phyloP scores from a whole-genome alignment of 345 rosid genomes.

The Syzygium aromaticum region DNA sequence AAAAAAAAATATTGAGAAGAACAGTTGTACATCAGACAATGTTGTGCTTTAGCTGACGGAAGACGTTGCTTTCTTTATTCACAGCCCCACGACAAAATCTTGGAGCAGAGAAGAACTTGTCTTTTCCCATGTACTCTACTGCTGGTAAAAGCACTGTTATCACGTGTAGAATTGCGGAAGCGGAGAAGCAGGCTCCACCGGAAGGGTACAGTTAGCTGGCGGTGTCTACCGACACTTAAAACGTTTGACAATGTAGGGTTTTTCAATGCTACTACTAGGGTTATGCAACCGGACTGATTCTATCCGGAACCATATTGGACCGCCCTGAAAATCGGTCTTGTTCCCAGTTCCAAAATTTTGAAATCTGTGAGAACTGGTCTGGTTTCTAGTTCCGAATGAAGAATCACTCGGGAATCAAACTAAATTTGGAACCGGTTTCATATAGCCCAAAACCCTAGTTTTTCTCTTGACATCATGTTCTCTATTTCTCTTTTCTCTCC shows the following conservation, averaged over 20 bases:
- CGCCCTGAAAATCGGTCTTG: too few relatives aligned
- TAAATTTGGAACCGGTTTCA: too few relatives aligned
- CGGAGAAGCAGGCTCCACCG: not conserved
- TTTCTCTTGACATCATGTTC: too few relatives aligned
- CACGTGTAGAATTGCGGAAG: not conserved
- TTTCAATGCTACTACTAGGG: too few relatives aligned
- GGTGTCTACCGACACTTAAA: not conserved
- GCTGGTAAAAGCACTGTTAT: not conserved
- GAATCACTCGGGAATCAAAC: too few relatives aligned
- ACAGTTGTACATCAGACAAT: not conserved
- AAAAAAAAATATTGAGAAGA: not conserved
- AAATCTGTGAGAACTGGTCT: fast-evolving
- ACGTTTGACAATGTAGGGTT: too few relatives aligned
- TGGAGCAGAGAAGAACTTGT: not conserved
- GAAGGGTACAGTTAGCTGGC: not conserved
- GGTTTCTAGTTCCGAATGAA: too few relatives aligned
- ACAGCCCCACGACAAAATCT: not conserved
- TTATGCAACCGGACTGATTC: too few relatives aligned
- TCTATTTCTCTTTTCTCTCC: too few relatives aligned
- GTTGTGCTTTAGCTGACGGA: not conserved
- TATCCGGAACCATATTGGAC: too few relatives aligned
- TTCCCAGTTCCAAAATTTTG: too few relatives aligned
- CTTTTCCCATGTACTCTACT: not conserved
- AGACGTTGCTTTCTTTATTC: not conserved
- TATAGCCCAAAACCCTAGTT: too few relatives aligned